Base-by-base conservation (phyloP, 371 early-diverging fungal species). In the Syncephalis plumigaleata region DNA sequence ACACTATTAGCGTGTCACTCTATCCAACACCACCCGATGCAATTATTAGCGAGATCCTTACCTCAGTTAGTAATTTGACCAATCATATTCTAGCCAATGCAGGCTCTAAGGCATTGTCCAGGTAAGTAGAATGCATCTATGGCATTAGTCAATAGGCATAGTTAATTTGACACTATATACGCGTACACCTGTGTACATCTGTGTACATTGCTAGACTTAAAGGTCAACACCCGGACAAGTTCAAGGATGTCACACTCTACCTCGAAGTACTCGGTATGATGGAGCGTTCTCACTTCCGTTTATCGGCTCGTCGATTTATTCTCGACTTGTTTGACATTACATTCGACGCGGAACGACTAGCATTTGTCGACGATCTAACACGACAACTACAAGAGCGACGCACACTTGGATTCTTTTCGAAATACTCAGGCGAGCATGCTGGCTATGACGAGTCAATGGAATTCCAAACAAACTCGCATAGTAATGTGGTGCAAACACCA, bases 81-180 rank as follows among this genome's bases (percentile, higher is more conserved):
- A 91, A 87, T 53, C 84, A 87, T 50, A 82, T 91, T 42, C 60
- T 87, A n/a, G 78, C 86, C 1, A 81, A 74, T 50, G 77, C 78
- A 11, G 83, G 84, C 1, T 80, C 81, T 16, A 79, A 77, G 50
- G 65, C 65, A 17, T 53, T 90, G 9, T 69, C 79, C 38, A 70
- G 58, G 82, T 75, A 66, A 17, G 54, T 21, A 17, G 4, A 11
- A 26, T 42, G 27, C 36, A 9, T 5, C 11, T 40, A 52, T 45
- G n/a, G n/a, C 16, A 11, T 22, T n/a, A 18, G 36, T 26, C 9
- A n/a, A n/a, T n/a, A n/a, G n/a, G n/a, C n/a, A n/a, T n/a, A n/a
- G n/a, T n/a, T n/a, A n/a, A n/a, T n/a, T n/a, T n/a, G n/a, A n/a
- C n/a, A n/a, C n/a, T n/a, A n/a, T n/a, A n/a, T n/a, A n/a, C n/a